These are phyloP conservation scores for Ramichloridium luteum DNA, from an alignment of 2,329 filamentous ascomycete genomes.

Conservation along the genomic window DNA sequence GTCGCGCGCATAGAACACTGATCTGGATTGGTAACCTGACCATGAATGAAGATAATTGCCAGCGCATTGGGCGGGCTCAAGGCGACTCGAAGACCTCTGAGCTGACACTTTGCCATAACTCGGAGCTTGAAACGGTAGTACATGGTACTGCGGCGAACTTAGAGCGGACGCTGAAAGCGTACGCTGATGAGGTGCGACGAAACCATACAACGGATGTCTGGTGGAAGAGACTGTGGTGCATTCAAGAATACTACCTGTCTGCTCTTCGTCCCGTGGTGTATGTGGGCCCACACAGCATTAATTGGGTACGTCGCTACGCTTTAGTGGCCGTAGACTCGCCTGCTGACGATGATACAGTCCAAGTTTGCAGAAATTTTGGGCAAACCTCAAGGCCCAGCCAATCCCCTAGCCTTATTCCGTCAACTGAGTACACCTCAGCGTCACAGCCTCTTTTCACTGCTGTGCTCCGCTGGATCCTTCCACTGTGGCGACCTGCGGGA, in stretches of 20 bases:
- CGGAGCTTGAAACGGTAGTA: no score
- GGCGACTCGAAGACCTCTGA: no score
- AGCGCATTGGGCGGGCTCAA: conserved; percentile 3
- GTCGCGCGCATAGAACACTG: conserved; percentile 9
- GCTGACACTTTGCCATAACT: no score
- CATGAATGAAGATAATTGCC: conserved; percentile 3
- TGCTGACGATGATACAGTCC: no score
- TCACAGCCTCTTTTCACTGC: conserved; percentile 7
- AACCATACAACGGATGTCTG: conserved; percentile 9
- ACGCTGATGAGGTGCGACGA: neutral
- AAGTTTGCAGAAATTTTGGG: no score
- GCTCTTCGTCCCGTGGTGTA: conserved; percentile 10
- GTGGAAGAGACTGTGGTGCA: conserved; percentile 15
- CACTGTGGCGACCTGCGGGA: conserved; percentile 13
- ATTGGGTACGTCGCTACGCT: conserved; percentile 7
- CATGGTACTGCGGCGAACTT: no score
- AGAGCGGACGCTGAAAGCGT: no score
- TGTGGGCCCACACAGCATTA: conserved; percentile 13
- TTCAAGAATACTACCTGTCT: conserved; percentile 10
- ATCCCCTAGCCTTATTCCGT: conserved; percentile 10
- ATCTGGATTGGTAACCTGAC: conserved; percentile 12
- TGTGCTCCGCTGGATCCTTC: conserved; percentile 9
- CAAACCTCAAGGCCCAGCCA: no score
- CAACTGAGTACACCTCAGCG: conserved; percentile 3
- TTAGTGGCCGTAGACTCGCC: no score